Evolutionary conservation across 1,284 basidiomycete genomes (phyloP).

Genomic region (Ceratobasidium sp.): DNA sequence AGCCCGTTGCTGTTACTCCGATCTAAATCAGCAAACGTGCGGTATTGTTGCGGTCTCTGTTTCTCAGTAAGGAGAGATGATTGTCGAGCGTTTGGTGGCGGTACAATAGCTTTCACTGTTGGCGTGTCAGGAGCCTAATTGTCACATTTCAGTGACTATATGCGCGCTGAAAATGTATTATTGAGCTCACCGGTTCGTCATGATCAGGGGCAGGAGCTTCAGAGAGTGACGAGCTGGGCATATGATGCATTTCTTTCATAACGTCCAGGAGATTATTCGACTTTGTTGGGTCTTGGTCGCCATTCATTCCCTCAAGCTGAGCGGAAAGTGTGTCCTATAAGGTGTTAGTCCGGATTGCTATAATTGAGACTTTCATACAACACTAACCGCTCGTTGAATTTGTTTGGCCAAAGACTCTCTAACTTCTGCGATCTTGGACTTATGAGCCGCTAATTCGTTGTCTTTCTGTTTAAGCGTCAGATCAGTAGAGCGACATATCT

Average conservation of each 20-base stretch:
- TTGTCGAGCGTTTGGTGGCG: not conserved
- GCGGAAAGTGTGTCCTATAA: not conserved
- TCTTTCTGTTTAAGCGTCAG: constrained; percentile 10
- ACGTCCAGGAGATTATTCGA: not conserved
- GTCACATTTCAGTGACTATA: not conserved
- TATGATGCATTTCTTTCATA: constrained; percentile 8
- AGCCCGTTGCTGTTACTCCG: too few relatives aligned
- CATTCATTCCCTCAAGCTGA: not conserved
- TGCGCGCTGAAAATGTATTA: not conserved
- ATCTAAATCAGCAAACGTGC: too few relatives aligned
- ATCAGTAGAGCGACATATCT: not conserved
- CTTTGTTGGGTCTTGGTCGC: not conserved
- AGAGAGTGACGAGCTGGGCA: constrained; percentile 24
- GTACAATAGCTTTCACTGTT: not conserved
- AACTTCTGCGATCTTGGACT: not conserved
- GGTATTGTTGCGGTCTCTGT: not conserved
- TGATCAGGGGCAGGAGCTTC: constrained; percentile 38
- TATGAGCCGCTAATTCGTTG: constrained; percentile 27
- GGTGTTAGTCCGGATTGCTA: not conserved
- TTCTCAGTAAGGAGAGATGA: not conserved
- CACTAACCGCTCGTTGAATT: constrained; percentile 29
- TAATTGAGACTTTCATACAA: not conserved
- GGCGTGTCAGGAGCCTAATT: constrained; percentile 37
- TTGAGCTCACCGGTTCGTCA: constrained; percentile 18
- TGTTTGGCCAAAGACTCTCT: constrained; percentile 26